These are phyloP conservation scores for Penicillium capsulatum DNA, from an alignment of 2,329 filamentous ascomycete species.

Conservation along the genomic window DNA sequence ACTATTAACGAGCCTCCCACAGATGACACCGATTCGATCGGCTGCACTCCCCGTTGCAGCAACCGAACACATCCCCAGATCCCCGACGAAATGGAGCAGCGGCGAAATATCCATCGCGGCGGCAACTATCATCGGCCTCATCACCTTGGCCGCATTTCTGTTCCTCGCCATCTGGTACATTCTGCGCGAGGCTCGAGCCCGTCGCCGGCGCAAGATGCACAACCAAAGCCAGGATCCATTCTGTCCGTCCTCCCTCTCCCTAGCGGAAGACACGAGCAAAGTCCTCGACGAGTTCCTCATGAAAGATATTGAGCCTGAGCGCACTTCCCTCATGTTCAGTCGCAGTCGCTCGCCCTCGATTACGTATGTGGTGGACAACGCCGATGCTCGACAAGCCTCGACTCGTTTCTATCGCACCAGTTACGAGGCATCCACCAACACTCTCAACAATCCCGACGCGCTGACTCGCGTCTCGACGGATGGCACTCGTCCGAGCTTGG, in stretches of 20 bases:
- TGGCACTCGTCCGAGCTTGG: slow-evolving; percentile 1
- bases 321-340: slow-evolving; percentile 30
- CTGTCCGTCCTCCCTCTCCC: slow-evolving; percentile 14
- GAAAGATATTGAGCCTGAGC: slow-evolving; percentile 18
- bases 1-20: no score
- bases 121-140: slow-evolving; percentile 20
- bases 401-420: slow-evolving; percentile 4
- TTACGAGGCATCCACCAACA: slow-evolving; percentile 3
- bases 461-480: slow-evolving; percentile 8
- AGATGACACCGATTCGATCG: no score
- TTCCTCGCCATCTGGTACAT: slow-evolving; percentile 23
- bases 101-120: slow-evolving; percentile 27
- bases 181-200: slow-evolving; percentile 14
- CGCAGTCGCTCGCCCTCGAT: slow-evolving; percentile 25
- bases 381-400: not conserved
- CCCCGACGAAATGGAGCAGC: slow-evolving; percentile 13
- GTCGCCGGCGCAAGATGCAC: slow-evolving; percentile 13
- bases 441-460: slow-evolving; percentile 6
- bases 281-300: slow-evolving; percentile 16
- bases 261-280: slow-evolving; percentile 21
- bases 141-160: slow-evolving; percentile 18
- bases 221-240: slow-evolving; percentile 16
- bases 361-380: slow-evolving; percentile 15
- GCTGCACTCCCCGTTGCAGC: not conserved
- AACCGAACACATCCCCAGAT: not conserved